A percentile compares a stretch with the other conserved stretches of the same genome.
phyloP scores from a whole-genome alignment of 495 filamentous ascomycete species.

The Podospora pseudopauciseta region DNA sequence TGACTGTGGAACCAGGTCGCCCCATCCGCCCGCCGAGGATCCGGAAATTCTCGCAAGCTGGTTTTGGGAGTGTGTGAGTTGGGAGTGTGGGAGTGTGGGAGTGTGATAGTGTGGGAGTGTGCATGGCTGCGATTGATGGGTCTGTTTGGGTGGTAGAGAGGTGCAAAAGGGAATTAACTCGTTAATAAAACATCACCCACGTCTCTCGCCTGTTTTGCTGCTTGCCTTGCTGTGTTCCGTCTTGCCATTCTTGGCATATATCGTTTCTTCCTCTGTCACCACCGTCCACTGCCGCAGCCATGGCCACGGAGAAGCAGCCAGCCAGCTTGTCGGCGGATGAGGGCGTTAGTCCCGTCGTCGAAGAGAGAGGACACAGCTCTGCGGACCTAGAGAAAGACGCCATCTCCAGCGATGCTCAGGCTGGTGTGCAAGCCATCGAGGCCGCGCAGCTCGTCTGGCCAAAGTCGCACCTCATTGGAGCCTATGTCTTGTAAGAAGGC shows the following conservation, averaged over 20 bases:
- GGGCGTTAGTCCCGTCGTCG: background rate
- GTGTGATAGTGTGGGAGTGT: background rate
- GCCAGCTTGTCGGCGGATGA: background rate
- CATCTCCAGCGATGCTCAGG: slow-evolving; percentile 7
- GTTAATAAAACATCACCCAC: background rate
- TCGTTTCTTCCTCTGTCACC: background rate
- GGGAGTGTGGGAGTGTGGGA: no score
- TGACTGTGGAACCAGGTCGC: background rate
- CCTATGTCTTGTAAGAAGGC: slow-evolving; percentile 20
- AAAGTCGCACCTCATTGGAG: slow-evolving; percentile 13
- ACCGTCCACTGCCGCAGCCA: background rate
- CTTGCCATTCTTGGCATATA: background rate
- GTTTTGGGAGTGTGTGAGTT: background rate
- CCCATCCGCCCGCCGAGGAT: background rate
- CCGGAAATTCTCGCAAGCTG: slow-evolving; percentile 3
- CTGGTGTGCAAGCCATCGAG: slow-evolving; percentile 19
- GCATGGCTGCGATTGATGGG: background rate
- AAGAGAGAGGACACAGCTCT: background rate
- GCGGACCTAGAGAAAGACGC: background rate
- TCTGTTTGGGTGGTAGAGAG: background rate
- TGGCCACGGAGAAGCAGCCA: background rate
- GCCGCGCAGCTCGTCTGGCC: slow-evolving; percentile 17
- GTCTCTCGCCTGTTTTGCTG: background rate
- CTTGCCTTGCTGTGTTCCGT: background rate
- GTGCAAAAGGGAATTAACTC: background rate